Conservation (phyloP, 2,329 filamentous ascomycete species). For the Peltaster fructicola region DNA sequence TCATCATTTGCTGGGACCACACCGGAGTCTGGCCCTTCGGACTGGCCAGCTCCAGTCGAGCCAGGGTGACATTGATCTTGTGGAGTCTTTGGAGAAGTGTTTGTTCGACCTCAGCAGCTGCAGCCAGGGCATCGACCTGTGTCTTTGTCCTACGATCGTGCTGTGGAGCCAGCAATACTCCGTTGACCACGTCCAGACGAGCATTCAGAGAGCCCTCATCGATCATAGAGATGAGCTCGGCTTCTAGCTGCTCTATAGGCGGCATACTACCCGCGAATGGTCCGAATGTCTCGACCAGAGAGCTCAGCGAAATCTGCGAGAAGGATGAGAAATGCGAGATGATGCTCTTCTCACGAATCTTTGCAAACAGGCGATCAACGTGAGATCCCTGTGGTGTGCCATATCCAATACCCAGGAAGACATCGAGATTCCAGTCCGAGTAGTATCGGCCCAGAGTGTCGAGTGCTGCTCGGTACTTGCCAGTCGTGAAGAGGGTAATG, state of each 20-base stretch:
- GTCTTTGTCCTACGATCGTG: constrained; percentile 49
- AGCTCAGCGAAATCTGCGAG: constrained; percentile 65
- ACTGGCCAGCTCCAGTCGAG: constrained; percentile 52
- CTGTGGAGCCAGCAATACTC: constrained; percentile 57
- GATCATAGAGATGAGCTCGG: constrained; percentile 67
- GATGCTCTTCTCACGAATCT: constrained; percentile 79
- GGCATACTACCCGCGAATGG: no score
- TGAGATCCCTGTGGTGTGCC: constrained; percentile 26
- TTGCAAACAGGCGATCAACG: constrained; percentile 49
- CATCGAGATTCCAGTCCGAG: constrained; percentile 74
- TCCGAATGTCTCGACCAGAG: constrained; percentile 61
- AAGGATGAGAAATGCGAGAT: constrained; percentile 86
- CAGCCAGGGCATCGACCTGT: constrained; percentile 50
- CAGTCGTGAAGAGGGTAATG: constrained; percentile 73
- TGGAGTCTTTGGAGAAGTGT: constrained; percentile 61
- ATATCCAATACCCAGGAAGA: constrained; percentile 41
- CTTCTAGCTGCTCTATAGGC: constrained; percentile 40
- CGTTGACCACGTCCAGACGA: constrained; percentile 66
- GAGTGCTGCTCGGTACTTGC: constrained; percentile 74
- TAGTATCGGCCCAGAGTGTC: constrained; percentile 66
- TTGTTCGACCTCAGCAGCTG: constrained; percentile 53
- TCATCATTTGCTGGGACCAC: no score
- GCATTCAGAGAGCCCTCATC: constrained; percentile 52
- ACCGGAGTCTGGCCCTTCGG: constrained; percentile 32
- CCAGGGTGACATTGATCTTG: constrained; percentile 56